A percentile compares a stretch with the other conserved stretches of the same genome.
Evolutionary conservation across 2,329 filamentous ascomycete genomes (phyloP).

Genomic region (Zopfia rhizophila): DNA sequence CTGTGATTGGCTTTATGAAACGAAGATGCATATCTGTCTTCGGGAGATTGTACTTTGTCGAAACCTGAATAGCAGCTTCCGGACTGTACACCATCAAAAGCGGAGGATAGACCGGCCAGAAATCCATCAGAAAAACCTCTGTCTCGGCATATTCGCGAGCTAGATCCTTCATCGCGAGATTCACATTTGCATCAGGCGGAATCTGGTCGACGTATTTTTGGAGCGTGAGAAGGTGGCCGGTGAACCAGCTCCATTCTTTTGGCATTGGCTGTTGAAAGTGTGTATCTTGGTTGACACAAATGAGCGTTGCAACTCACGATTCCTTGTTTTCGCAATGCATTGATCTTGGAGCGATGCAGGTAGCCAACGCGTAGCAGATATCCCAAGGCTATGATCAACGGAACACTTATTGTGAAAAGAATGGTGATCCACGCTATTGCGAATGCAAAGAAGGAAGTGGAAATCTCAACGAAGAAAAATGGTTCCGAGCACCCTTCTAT

Average conservation of each 20-base stretch:
- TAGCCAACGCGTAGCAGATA: too few species aligned
- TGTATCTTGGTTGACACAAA: not conserved
- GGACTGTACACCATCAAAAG: slow-evolving; percentile 24
- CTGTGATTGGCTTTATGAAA: slow-evolving; percentile 26
- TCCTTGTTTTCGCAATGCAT: slow-evolving; percentile 18
- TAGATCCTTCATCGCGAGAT: slow-evolving; percentile 12
- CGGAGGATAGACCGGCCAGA: slow-evolving; percentile 29
- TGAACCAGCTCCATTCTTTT: slow-evolving; percentile 20
- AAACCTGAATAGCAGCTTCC: slow-evolving; percentile 14
- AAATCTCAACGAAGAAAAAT: too few species aligned
- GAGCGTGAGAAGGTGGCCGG: slow-evolving; percentile 14
- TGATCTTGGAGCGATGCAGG: slow-evolving; percentile 14
- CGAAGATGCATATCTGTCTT: slow-evolving; percentile 14
- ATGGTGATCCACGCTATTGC: too few species aligned
- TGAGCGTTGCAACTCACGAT: slow-evolving; percentile 6
- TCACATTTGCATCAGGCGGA: slow-evolving; percentile 17
- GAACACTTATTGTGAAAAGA: too few species aligned
- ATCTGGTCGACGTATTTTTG: slow-evolving; percentile 10
- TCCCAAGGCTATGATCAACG: too few species aligned
- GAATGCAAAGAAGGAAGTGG: too few species aligned
- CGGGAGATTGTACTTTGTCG: slow-evolving; percentile 16
- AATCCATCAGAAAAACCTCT: slow-evolving; percentile 17
- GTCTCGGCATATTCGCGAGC: slow-evolving; percentile 6
- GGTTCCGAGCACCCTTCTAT: too few species aligned
- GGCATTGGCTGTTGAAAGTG: slow-evolving; percentile 19